Evolutionary conservation across 2,329 filamentous ascomycete genomes (phyloP).

Genomic region (Chaetomium strumarium): DNA sequence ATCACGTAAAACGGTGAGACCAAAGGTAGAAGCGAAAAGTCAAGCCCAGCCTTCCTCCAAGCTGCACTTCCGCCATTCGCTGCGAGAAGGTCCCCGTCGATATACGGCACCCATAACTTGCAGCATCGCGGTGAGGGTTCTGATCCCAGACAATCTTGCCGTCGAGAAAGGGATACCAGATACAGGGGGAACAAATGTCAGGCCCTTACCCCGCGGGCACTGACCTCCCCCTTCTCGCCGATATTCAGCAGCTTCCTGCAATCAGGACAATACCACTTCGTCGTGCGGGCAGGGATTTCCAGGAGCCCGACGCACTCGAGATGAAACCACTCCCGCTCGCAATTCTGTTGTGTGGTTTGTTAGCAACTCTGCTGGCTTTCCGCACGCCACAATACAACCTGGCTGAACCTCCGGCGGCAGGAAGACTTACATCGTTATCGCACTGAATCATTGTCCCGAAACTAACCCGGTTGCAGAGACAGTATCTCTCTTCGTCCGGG

Average conservation of each 20-base stretch:
- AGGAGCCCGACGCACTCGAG: slow-evolving; percentile 67
- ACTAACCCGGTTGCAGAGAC: slow-evolving; percentile 71
- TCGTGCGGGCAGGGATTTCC: slow-evolving; percentile 62
- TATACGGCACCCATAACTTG: no score
- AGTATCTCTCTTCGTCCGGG: slow-evolving; percentile 70
- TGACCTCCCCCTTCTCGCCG: slow-evolving; percentile 58
- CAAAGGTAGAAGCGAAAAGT: no score
- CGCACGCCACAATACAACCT: neutral
- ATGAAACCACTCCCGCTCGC: slow-evolving; percentile 81
- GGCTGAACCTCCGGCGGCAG: neutral
- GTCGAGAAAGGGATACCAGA: no score
- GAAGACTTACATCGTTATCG: slow-evolving; percentile 66
- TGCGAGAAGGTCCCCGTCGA: no score
- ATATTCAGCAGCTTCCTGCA: slow-evolving; percentile 60
- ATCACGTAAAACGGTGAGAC: no score
- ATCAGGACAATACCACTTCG: slow-evolving; percentile 81
- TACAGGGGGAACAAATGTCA: slow-evolving; percentile 17
- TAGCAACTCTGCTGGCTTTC: neutral
- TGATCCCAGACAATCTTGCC: no score
- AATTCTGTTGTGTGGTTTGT: slow-evolving; percentile 42
- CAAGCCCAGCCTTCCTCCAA: no score
- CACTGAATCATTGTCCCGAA: slow-evolving; percentile 81
- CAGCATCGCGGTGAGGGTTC: no score
- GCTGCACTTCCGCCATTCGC: no score
- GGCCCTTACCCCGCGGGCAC: slow-evolving; percentile 49